Evolutionary conservation across 83 land plant genomes (phyloP).

Genomic region (Larix sibirica): DNA sequence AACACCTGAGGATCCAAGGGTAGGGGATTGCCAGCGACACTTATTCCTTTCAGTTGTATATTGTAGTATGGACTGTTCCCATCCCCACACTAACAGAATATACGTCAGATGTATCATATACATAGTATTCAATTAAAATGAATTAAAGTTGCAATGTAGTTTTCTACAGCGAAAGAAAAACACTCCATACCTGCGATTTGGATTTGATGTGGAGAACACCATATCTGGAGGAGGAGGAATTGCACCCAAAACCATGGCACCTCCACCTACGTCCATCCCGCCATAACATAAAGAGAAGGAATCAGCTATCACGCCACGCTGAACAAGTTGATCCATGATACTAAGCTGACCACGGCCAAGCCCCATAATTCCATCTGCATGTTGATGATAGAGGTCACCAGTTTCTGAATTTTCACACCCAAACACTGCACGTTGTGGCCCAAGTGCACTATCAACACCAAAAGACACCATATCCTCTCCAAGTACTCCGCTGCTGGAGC

Average conservation of each 20-base stretch:
- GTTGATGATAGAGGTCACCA: conserved; percentile 90
- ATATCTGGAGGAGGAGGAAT: conserved; percentile 72
- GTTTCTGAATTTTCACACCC: conserved; percentile 97
- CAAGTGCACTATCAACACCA: conserved; percentile 74
- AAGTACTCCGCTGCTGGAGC: conserved; percentile 92
- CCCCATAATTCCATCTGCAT: conserved; percentile 99
- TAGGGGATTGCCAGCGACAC: conserved; percentile 78
- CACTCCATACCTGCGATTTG: conserved; percentile 80
- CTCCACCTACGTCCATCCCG: conserved; percentile 96
- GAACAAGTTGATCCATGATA: conserved; percentile 95
- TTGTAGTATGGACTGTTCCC: conserved; percentile 96
- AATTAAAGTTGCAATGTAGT: background rate
- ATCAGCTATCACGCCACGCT: conserved; percentile 68
- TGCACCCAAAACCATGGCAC: conserved; percentile 95
- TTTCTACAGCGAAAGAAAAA: conserved; percentile 1
- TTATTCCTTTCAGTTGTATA: conserved; percentile 79
- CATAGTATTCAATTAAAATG: conserved; percentile 13
- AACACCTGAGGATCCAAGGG: conserved; percentile 56
- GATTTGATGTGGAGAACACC: conserved; percentile 88
- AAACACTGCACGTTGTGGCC: conserved; percentile 77
- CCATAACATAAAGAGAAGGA: conserved; percentile 98
- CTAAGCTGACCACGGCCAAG: conserved; percentile 96
- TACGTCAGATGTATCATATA: conserved; percentile 51
- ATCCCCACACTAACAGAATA: conserved; percentile 59
- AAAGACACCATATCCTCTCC: conserved; percentile 85